phyloP scores from a whole-genome alignment of 441 rosid genomes.

The Aquilaria agallochum region DNA sequence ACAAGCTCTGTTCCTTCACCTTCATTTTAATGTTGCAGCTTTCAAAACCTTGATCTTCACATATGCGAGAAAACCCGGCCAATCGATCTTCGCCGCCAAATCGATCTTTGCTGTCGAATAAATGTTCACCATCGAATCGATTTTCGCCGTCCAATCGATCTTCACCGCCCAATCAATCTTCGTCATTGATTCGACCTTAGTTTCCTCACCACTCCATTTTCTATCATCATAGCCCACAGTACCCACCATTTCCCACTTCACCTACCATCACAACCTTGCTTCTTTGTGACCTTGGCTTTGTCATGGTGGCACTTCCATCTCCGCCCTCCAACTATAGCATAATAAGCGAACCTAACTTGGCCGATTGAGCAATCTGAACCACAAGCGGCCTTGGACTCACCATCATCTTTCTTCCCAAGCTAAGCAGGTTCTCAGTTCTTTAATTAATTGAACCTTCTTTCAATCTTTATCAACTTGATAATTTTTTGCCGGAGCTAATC shows the following conservation, averaged over 20 bases:
- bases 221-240: constrained; percentile 15
- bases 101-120: no score
- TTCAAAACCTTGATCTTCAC: no score
- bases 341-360: constrained; percentile 52
- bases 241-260: constrained; percentile 19
- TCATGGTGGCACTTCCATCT: constrained; percentile 28
- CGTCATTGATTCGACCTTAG: constrained; percentile 15
- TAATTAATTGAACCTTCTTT: constrained; percentile 45
- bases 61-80: no score
- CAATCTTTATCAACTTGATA: constrained; percentile 34
- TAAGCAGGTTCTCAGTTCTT: constrained; percentile 45
- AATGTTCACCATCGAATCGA: no score
- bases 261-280: constrained; percentile 31
- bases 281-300: constrained; percentile 36
- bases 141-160: no score
- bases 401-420: constrained; percentile 62
- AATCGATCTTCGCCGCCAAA: no score
- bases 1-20: no score
- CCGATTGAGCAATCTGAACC: constrained; percentile 54
- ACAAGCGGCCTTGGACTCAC: constrained; percentile 75
- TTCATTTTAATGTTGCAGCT: no score
- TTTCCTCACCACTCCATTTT: constrained; percentile 21
- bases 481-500: constrained; percentile 32
- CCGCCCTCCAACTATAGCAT: constrained; percentile 20
- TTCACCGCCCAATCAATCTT: no score